Base-by-base conservation (phyloP, 306 rosid species). In the Dryas octopetala region DNA sequence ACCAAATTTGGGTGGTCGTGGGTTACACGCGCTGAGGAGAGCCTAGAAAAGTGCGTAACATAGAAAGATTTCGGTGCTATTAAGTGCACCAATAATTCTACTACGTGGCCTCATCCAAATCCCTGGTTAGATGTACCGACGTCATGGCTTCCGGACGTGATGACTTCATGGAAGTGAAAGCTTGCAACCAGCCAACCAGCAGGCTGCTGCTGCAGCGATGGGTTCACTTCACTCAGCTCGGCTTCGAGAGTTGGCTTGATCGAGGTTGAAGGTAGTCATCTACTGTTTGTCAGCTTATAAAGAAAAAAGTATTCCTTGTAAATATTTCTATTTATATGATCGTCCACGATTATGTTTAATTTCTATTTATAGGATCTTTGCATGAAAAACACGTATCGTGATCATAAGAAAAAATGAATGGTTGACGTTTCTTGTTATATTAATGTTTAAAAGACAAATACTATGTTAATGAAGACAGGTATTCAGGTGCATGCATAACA, bases 31-130 rank as follows among this genome's bases (percentile, higher is more conserved):
- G 74, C 50, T 23, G 7, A 7, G 9, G 11, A 2, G 57, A 26
- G 77, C 61, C 45, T 64, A 49, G 49, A 40, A 40, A 9, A 0
- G 5, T 28, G 45, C 40, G 4, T 5, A 3, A 53, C 3, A 7
- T 8, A 0, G 28, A 70, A 19, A n/a, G 55, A 62, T 28, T 62
- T 61, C 54, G 1, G 68, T 28, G 66, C 3, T 19, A 47, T 58
- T 5, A 32, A 14, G 14, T 13, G 55, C 12, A 38, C 58, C 78
- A 80, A 72, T 57, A 62, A 60, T 79, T 52, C 44, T 1, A 1
- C 61, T 62, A 84, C 81, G 85, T 75, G 88, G 81, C 81, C 5
- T 0, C 2, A n/a, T 9, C 0, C 12, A 67, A 71, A 53, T n/a
- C 75, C 15, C 15, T 0, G 1, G 23, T 49, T 64, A 11, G 67